Evolutionary conservation across 75 land plant species (phyloP).

Genomic region (Selaginella moellendorffii): DNA sequence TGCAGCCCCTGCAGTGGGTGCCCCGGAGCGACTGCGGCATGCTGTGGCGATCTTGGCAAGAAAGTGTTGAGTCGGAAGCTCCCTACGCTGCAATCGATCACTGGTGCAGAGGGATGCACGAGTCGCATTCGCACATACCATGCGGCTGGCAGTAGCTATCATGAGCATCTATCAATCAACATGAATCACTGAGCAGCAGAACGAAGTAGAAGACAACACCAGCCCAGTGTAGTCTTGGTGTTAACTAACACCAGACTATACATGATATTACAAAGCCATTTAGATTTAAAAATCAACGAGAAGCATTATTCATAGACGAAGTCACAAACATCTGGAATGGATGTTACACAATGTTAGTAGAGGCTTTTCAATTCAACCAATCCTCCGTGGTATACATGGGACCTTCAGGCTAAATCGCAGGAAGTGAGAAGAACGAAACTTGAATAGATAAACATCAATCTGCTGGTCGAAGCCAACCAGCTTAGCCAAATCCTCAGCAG

Average conservation of each 20-base stretch:
- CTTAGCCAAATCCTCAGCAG: constrained; percentile 15
- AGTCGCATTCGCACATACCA: no score
- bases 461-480: constrained; percentile 16
- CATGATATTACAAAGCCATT: constrained; percentile 28
- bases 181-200: no score
- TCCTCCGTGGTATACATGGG: constrained; percentile 24
- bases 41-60: no score
- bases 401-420: constrained; percentile 20
- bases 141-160: no score
- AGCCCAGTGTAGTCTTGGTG: constrained; percentile 12
- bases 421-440: neutral
- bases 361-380: constrained; percentile 23
- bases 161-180: no score
- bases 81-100: no score
- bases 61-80: no score
- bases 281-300: constrained; percentile 22
- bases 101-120: no score
- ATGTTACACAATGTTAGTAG: constrained; percentile 21
- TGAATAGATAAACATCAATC: constrained; percentile 12
- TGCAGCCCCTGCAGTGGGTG: no score
- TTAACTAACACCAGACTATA: constrained; percentile 27
- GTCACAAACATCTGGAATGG: neutral
- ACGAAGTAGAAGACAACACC: no score
- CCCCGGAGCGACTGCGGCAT: no score
- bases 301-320: constrained; percentile 16